Percentiles rank a stretch among this genome's conserved stretches.
phyloP scores from a whole-genome alignment of 2,329 filamentous ascomycete genomes.

The Mariannaea sp. region DNA sequence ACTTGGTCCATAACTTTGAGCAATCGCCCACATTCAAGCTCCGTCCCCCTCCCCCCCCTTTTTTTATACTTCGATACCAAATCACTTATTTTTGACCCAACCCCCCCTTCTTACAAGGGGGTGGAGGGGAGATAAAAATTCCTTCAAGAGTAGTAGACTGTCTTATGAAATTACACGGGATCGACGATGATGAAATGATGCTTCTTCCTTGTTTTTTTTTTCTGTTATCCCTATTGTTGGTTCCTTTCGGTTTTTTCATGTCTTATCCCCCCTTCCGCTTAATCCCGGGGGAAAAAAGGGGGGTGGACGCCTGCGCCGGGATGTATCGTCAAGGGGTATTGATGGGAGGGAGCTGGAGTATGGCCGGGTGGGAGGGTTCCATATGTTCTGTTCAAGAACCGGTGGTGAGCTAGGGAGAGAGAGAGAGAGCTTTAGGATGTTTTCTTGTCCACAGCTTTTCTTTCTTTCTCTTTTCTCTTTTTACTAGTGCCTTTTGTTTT shows the following conservation, averaged over 20 bases:
- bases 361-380: too few relatives aligned
- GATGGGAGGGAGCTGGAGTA: too few relatives aligned
- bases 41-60: conserved; percentile 27
- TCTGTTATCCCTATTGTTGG: not conserved
- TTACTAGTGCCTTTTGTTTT: conserved; percentile 17
- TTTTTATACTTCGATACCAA: conserved; percentile 47
- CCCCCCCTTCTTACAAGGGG: too few relatives aligned
- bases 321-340: too few relatives aligned
- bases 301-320: too few relatives aligned
- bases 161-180: conserved; percentile 38
- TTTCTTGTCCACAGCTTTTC: not conserved
- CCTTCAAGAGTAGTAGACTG: conserved; percentile 48
- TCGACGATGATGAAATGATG: conserved; percentile 27
- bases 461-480: not conserved
- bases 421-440: not conserved
- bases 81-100: conserved; percentile 40
- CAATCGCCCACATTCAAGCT: not conserved
- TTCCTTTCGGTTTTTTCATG: not conserved
- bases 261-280: conserved; percentile 1
- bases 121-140: conserved; percentile 33
- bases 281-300: too few relatives aligned
- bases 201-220: not conserved
- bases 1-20: conserved; percentile 16
- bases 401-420: too few relatives aligned
- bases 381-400: too few relatives aligned